Base-by-base conservation (phyloP, 2,329 filamentous ascomycete species). In the Pseudogymnoascus sp. region DNA sequence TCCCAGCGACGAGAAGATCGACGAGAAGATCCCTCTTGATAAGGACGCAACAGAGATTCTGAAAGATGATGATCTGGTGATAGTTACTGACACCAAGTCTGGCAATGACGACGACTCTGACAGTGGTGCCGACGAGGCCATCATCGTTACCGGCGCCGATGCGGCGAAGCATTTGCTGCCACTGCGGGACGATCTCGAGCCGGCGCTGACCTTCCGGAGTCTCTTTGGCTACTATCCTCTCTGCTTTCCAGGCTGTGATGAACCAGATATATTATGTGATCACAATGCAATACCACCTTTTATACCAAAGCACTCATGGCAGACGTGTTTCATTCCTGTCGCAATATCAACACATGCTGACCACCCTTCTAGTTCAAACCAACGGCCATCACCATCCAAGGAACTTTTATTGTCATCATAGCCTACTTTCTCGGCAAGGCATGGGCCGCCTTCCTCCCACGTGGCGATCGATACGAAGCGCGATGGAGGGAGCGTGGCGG, bases 331-430 rank as follows among this genome's bases (percentile, higher is more conserved):
- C 23, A 6, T 28, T 14, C n/a, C n/a, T n/a, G n/a, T n/a, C n/a
- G n/a, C n/a, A n/a, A n/a, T n/a, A n/a, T n/a, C n/a, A n/a, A 42
- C 31, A 50, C 25, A 61, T 16, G 38, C 66, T 66, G 47, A 68
- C 14, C 8, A 10, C 25, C 18, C 38, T 11, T 38, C 7, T 44
- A 82, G 79, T 83, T 81, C 70, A 83, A 83, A 75, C 81, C 80
- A 0, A 84, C 81, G 0, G 2, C 38, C 0, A 69, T 80, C 37
- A 75, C 74, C 2, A 79, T 84, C 16, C 75, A 76, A 14, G 80
- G 81, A 38, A 83, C 80, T 0, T 84, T 84, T 62, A 82, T 84
- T 61, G 81, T 83, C 4, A 76, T 84, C 42, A 82, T 84, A 53
- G 79, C 80, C 11, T 84, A 84, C 71, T 83, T 84, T 59, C 60